A percentile compares a stretch with the other conserved stretches of the same genome.
These are phyloP conservation scores for Anastatica hierochuntica DNA, from an alignment of 345 rosid genomes.

Conservation along the genomic window DNA sequence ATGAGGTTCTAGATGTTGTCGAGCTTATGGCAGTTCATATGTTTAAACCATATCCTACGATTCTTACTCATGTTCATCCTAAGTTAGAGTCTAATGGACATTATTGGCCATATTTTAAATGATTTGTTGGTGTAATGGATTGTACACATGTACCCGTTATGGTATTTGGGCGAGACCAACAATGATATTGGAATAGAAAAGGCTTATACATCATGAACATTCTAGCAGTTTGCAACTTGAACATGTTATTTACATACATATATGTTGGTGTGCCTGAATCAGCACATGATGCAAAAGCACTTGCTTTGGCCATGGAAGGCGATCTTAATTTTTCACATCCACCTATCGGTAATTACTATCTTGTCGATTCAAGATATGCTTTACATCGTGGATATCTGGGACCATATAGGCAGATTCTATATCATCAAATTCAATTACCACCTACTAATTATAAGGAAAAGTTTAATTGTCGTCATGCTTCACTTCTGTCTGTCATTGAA, in stretches of 20 bases:
- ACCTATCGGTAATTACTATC: neutral
- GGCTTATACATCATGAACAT: too few relatives aligned
- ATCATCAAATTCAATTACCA: neutral
- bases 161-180: neutral
- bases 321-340: neutral
- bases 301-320: neutral
- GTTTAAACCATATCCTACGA: neutral
- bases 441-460: neutral
- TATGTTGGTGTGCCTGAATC: neutral
- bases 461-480: neutral
- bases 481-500: neutral
- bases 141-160: neutral
- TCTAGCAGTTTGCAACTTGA: neutral
- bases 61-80: neutral
- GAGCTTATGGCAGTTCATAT: neutral
- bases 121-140: neutral
- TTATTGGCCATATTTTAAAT: neutral
- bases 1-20: neutral
- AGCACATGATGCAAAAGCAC: neutral
- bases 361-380: neutral
- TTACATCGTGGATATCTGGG: neutral
- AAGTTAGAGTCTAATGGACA: neutral
- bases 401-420: neutral
- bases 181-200: neutral
- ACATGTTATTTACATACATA: neutral